Evolutionary conservation across 257 asterid species (phyloP), one percentile per base, ranked within the genome.

Genomic region (Ophiorrhiza pumila): DNA sequence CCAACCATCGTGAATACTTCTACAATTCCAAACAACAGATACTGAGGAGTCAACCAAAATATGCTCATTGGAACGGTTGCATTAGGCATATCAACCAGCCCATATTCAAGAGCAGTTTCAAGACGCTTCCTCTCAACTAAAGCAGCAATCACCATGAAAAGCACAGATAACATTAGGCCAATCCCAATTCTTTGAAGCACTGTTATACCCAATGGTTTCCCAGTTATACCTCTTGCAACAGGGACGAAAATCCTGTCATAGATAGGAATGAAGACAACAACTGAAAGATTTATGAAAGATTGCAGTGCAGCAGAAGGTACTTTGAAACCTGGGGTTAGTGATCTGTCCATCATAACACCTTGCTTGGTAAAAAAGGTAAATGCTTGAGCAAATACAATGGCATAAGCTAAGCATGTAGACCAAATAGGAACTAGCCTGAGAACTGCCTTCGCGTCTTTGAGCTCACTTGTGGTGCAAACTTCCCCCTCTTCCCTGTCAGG

Each of bases 121-220:
- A 75, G 74, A 2, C 79, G 62, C 67, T 75, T 45, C 57, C 25
- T 68, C 72, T 75, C 71, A 4, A 65, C 71, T 2, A 65, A 7
- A 65, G 71, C 71, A 41, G 71, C 71, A 23, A 65, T 50, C 14
- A 17, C 46, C 7, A 65, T 23, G 46, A 20, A 65, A 8, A 65
- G 14, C 1, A 43, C 18, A 1, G 71, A 65, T 17, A 71, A 60
- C 25, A 71, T 7, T 17, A 71, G 43, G 1, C 60, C 76, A 1
- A 27, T 57, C 23, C 76, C 76, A 0, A 71, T 71, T 10, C 76
- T 8, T n/a, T 71, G 76, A 17, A 71, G 66, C 66, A 55, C 42
- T n/a, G 66, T 55, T 71, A 71, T 71, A 7, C 74, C 74, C 1
- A 66, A 55, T 13, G 66, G 74, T 55, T 23, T 71, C 27, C 74